These are phyloP conservation scores for Zygoascus biomembranicola DNA, from an alignment of 805 yeast species.

Conservation along the genomic window DNA sequence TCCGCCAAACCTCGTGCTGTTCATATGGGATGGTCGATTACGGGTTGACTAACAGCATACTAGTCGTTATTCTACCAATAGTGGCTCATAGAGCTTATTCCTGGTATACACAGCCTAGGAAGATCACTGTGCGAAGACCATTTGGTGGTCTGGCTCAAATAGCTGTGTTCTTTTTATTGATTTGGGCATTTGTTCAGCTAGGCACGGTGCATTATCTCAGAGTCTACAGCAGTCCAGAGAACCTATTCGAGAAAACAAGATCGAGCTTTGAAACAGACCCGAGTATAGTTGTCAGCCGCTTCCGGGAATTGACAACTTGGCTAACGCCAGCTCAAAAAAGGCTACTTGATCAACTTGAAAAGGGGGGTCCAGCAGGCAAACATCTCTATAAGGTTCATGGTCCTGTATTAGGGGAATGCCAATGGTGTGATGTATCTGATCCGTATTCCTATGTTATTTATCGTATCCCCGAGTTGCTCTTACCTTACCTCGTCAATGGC, in stretches of 20 bases:
- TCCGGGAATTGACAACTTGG: slow-evolving; percentile 2
- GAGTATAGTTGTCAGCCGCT: slow-evolving; percentile 12
- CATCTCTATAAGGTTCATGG: slow-evolving; percentile 17
- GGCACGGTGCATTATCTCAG: neutral
- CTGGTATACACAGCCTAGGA: neutral
- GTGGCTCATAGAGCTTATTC: neutral
- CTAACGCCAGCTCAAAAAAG: slow-evolving; percentile 6
- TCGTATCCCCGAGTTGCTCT: slow-evolving; percentile 10
- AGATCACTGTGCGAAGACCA: neutral
- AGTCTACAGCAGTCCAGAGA: slow-evolving; percentile 1
- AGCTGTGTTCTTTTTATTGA: neutral
- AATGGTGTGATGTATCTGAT: slow-evolving; percentile 15
- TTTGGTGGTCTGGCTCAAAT: neutral
- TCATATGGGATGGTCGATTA: no score
- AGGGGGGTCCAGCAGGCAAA: slow-evolving; percentile 11
- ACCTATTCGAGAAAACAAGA: slow-evolving; percentile 12
- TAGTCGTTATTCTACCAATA: neutral
- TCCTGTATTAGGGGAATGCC: slow-evolving; percentile 16
- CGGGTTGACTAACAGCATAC: neutral
- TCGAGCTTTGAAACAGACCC: slow-evolving; percentile 14
- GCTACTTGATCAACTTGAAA: slow-evolving; percentile 9
- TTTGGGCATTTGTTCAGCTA: neutral
- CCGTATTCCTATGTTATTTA: slow-evolving; percentile 12
- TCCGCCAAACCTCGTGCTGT: no score
- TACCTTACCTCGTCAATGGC: slow-evolving; percentile 14